Evolutionary conservation across 2,329 filamentous ascomycete genomes (phyloP), one percentile per base, ranked within the genome.

Genomic region (Colletotrichum orchidophilum): DNA sequence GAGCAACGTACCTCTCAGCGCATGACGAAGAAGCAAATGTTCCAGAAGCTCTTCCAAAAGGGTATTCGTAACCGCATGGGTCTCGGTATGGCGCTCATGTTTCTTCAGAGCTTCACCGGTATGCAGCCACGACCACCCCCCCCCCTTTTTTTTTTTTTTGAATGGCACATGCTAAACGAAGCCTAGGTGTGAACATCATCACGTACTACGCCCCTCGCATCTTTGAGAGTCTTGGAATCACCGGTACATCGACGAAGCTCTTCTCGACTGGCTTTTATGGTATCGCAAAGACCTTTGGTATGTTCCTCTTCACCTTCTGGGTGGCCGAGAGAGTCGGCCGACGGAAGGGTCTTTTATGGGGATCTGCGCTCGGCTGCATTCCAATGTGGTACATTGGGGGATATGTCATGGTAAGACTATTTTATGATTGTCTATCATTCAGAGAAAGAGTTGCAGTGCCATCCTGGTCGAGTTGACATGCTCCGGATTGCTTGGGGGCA

Each of bases 181-280:
- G n/a, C n/a, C n/a, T n/a, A 74, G 87, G 88, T 54, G 86, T 87
- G 73, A 87, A 91, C 76, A 88, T 91, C 35, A 90, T 91, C 63
- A 88, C 87, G 4, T 91, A 91, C 78, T 91, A 90, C 74, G 75
- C 78, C 2, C 77, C 77, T 3, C 77, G 78, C 21, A 79, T 84
- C 33, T 80, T 84, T 60, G 78, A 80, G 73, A 81, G 76, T 13
- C 78, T 83, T 5, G 83, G 81, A 1, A 78, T 81, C 21, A 55
- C 75, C 0, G 80, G 80, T 0, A 82, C 79, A 11, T 76, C 76
- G 0, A 72, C 76, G 7, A 78, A 77, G 66, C 77, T 82, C 24
- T 81, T 83, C 72, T 79, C 78, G 1, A 84, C 83, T 1, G 82
- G 82, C 0, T 80, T 85, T 61, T 82, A 83, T 66, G 83, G 83